Conservation (phyloP, 2,329 filamentous ascomycete genomes). For the Chaetomium strumarium region DNA sequence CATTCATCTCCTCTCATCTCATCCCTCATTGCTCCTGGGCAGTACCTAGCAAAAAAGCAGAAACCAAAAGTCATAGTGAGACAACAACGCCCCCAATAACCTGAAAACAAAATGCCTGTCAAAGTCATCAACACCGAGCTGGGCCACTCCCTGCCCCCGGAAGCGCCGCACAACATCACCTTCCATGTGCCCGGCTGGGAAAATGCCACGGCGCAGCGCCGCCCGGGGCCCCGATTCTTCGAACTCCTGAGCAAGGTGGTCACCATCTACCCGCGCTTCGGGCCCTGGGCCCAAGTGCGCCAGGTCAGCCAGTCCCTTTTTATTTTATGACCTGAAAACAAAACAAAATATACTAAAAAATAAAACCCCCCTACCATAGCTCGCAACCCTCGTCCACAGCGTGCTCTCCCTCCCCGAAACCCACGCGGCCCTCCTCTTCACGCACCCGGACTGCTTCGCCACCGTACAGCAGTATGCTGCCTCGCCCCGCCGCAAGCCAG, state of each 20-base stretch:
- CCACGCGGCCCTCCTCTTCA: constrained; percentile 27
- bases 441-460: constrained; percentile 26
- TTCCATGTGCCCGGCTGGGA: constrained; percentile 42
- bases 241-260: constrained; percentile 31
- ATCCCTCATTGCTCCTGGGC: background rate
- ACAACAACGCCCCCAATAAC: background rate
- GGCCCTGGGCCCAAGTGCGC: constrained; percentile 27
- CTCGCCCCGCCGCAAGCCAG: constrained; percentile 30
- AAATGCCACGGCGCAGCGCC: constrained; percentile 36
- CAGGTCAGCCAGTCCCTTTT: constrained; percentile 12
- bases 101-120: constrained; percentile 20
- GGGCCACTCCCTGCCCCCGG: constrained; percentile 42
- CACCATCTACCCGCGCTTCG: constrained; percentile 44
- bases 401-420: constrained; percentile 26
- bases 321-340: background rate
- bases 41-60: background rate
- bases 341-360: background rate
- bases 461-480: constrained; percentile 29
- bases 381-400: constrained; percentile 34
- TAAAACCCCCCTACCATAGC: no score
- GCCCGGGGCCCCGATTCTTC: constrained; percentile 39
- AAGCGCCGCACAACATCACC: constrained; percentile 43
- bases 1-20: background rate
- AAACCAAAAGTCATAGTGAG: background rate
- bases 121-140: constrained; percentile 29